These are phyloP conservation scores for Phytophthora multivora DNA, from an alignment of 352 stramenopile species.

Conservation along the genomic window DNA sequence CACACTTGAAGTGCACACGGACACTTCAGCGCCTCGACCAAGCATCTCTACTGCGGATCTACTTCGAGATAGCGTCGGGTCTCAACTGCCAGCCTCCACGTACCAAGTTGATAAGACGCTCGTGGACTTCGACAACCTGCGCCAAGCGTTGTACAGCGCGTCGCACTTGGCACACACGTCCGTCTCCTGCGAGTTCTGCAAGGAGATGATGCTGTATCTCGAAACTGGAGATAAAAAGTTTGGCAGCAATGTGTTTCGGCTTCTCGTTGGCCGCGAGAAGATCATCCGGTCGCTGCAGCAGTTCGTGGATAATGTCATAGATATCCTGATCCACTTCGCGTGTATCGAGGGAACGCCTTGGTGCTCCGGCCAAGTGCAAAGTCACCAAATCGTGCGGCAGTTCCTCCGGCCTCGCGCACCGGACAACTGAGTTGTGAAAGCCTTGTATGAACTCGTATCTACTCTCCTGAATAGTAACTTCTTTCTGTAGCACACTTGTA, in stretches of 20 bases:
- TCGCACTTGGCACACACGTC: constrained; percentile 33
- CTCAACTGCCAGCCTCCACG: neutral
- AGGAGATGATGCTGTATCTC: constrained; percentile 39
- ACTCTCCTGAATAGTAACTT: constrained; percentile 3
- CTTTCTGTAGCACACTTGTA: constrained; percentile 20
- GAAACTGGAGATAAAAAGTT: constrained; percentile 20
- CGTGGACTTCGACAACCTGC: constrained; percentile 30
- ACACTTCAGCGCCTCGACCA: neutral
- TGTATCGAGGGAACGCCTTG: constrained; percentile 22
- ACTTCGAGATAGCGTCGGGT: neutral
- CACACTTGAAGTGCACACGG: constrained; percentile 23
- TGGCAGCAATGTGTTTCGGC: constrained; percentile 12
- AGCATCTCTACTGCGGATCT: constrained; percentile 4
- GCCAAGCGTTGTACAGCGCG: constrained; percentile 23
- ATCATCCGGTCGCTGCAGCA: constrained; percentile 22
- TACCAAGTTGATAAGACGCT: constrained; percentile 29
- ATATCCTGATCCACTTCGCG: constrained; percentile 20
- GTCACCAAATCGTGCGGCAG: constrained; percentile 27
- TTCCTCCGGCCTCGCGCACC: constrained; percentile 23
- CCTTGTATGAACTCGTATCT: neutral
- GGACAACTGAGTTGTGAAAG: constrained; percentile 1
- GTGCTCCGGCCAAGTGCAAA: constrained; percentile 35
- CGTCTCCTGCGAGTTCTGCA: constrained; percentile 38
- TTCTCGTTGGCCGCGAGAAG: constrained; percentile 23
- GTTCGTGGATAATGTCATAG: constrained; percentile 33